Evolutionary conservation across 2,329 filamentous ascomycete species (phyloP), one percentile per base, ranked within the genome.

Genomic region (Venturia oleaginea): DNA sequence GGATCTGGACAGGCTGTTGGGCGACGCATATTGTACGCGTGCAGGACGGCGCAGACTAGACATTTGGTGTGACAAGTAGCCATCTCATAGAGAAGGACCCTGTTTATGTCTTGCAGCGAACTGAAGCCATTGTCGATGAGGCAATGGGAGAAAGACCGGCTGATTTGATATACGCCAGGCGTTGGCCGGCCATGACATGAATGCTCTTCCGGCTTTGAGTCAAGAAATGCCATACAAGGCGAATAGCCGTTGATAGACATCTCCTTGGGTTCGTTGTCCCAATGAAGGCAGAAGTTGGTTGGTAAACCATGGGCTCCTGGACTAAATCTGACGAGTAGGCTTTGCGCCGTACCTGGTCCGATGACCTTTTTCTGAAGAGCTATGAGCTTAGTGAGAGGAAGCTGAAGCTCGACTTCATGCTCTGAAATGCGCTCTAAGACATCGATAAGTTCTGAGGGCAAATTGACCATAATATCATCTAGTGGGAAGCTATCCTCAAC

Each of bases 231-330:
- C 10, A 60, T 2, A 24, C 57, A 60, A 3, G 57, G 57, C 4
- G 38, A 40, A 40, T 60, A 34, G 7, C 34, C 57, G 19, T 4
- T 10, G 8, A 27, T 38, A 6, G 57, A 13, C 7, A 40, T 6
- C 19, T 60, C 24, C 17, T 67, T 30, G 17, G 40, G 38, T 11
- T 73, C 71, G 19, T 65, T 70, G 60, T 71, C 67, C 40, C 72
- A 70, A 62, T 74, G 72, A 11, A 71, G 24, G 43, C 72, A 75
- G 46, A 74, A 75, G 1, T 66, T 64, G 8, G 69, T 65, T 1
- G 68, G 65, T 15, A 66, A 59, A 0, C 60, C 55, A 10, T 62
- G 63, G 1, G 68, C 67, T 5, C 71, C 32, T n/a, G 61, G 67
- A 19, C 37, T 61, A 8, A 75, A 48, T 5, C 72, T 69, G n/a